A percentile compares a stretch with the other conserved stretches of the same genome.
phyloP scores from a whole-genome alignment of 371 early-diverging fungal genomes.

The Catenaria anguillulae region DNA sequence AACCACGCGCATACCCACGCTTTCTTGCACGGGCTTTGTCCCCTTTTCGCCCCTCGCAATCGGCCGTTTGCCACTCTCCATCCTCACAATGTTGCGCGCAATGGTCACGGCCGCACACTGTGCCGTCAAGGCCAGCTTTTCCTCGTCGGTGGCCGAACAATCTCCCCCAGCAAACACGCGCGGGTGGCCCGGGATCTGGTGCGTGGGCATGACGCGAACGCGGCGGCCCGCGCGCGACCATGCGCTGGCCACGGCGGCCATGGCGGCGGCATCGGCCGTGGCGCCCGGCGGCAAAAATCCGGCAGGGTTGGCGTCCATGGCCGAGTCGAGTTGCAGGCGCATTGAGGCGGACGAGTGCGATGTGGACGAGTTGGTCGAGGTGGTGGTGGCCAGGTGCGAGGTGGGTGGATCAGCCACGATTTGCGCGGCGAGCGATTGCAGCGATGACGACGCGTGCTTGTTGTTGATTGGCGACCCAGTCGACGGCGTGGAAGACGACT shows the following conservation, averaged over 20 bases:
- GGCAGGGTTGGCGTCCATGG: too few species aligned
- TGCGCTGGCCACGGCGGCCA: conserved; percentile 9
- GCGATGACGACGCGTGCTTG: too few species aligned
- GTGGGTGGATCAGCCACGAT: too few species aligned
- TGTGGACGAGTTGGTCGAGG: conserved; percentile 5
- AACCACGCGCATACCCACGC: conserved; percentile 12
- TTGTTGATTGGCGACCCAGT: too few species aligned
- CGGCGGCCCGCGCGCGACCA: conserved; percentile 16
- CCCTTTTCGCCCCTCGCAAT: conserved; percentile 27
- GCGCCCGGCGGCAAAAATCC: conserved; percentile 29
- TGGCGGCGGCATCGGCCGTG: conserved; percentile 22
- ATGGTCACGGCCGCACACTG: conserved; percentile 33
- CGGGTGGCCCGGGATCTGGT: conserved; percentile 40
- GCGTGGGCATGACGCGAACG: conserved; percentile 38
- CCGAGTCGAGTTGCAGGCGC: too few species aligned
- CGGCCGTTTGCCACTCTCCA: conserved; percentile 28
- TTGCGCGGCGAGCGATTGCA: too few species aligned
- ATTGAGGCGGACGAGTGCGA: conserved; percentile 25
- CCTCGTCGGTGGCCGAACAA: conserved; percentile 39
- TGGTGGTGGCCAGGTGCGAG: too few species aligned
- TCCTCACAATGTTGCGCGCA: conserved; percentile 29
- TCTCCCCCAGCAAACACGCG: conserved; percentile 56
- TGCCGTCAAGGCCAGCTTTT: conserved; percentile 44
- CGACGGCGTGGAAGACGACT: too few species aligned
- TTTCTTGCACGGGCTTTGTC: conserved; percentile 19